Evolutionary conservation across 805 yeast species (phyloP).

Genomic region (Tetrapisispora phaffii): DNA sequence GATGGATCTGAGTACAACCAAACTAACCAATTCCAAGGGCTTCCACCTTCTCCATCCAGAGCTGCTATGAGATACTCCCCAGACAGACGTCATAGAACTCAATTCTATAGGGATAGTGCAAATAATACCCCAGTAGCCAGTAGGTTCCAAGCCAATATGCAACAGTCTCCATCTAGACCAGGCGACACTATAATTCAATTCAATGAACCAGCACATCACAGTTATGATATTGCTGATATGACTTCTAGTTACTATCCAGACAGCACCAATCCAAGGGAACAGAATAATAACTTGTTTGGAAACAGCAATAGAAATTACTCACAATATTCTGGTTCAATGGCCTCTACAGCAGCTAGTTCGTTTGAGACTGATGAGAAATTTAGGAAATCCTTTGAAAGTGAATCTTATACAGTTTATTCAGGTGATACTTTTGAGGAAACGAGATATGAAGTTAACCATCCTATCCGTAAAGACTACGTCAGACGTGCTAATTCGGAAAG

Average conservation of each 20-base stretch:
- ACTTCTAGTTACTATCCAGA: slow-evolving; percentile 16
- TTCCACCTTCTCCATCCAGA: slow-evolving; percentile 33
- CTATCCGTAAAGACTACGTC: slow-evolving; percentile 27
- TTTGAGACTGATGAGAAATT: slow-evolving; percentile 28
- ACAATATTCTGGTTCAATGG: slow-evolving; percentile 14
- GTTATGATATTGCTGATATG: slow-evolving; percentile 28
- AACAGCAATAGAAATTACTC: slow-evolving; percentile 1
- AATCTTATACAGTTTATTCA: slow-evolving; percentile 25
- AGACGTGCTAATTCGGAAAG: slow-evolving; percentile 56
- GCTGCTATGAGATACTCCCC: slow-evolving; percentile 33
- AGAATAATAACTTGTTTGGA: slow-evolving; percentile 7
- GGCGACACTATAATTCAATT: slow-evolving; percentile 41
- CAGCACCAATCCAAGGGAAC: slow-evolving; percentile 1
- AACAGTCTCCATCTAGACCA: slow-evolving; percentile 64
- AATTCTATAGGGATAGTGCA: slow-evolving; percentile 25
- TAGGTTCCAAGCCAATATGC: slow-evolving; percentile 55
- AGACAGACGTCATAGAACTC: slow-evolving; percentile 29
- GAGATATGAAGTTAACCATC: slow-evolving; percentile 29
- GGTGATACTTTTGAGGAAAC: slow-evolving; percentile 30
- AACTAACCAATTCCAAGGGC: slow-evolving; percentile 26
- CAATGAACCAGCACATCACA: slow-evolving; percentile 27
- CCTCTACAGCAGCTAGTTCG: slow-evolving; percentile 21
- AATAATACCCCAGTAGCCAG: slow-evolving; percentile 32
- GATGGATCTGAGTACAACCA: slow-evolving; percentile 17
- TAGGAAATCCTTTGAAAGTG: slow-evolving; percentile 45